Evolutionary conservation across 805 yeast species (phyloP).

Genomic region (Schwanniomyces polymorphus): DNA sequence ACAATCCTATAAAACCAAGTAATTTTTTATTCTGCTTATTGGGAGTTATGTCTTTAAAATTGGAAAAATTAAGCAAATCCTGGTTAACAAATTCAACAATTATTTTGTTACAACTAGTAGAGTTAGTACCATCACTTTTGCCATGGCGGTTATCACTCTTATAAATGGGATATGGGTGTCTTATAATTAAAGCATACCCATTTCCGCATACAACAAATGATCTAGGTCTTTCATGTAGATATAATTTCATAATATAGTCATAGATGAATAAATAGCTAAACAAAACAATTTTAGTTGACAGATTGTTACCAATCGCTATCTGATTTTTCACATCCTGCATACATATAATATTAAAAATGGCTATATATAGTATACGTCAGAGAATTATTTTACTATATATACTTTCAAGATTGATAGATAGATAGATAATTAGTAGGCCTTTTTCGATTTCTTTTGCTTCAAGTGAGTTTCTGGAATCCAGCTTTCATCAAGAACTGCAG

Average conservation of each 20-base stretch:
- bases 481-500: conserved; percentile 37
- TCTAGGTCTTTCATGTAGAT: conserved; percentile 63
- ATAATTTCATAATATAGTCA: conserved; percentile 51
- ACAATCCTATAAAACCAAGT: conserved; percentile 63
- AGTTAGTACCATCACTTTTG: conserved; percentile 1
- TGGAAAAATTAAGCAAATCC: conserved; percentile 33
- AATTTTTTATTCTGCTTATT: conserved; percentile 26
- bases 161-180: conserved; percentile 43
- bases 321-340: neutral
- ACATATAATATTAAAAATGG: neutral
- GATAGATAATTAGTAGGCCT: conserved; percentile 10
- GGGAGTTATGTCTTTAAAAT: conserved; percentile 46
- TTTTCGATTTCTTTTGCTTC: conserved; percentile 32
- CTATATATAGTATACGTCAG: neutral
- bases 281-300: neutral
- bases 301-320: neutral
- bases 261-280: neutral
- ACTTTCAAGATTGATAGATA: neutral
- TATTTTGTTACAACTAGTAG: conserved; percentile 28
- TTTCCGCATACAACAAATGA: conserved; percentile 65
- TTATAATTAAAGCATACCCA: conserved; percentile 58
- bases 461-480: conserved; percentile 64
- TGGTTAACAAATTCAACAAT: conserved; percentile 55
- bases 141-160: conserved; percentile 15
- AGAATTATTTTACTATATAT: neutral